Base-by-base conservation (phyloP, 495 filamentous ascomycete species). In the Daldinia bambusicola region DNA sequence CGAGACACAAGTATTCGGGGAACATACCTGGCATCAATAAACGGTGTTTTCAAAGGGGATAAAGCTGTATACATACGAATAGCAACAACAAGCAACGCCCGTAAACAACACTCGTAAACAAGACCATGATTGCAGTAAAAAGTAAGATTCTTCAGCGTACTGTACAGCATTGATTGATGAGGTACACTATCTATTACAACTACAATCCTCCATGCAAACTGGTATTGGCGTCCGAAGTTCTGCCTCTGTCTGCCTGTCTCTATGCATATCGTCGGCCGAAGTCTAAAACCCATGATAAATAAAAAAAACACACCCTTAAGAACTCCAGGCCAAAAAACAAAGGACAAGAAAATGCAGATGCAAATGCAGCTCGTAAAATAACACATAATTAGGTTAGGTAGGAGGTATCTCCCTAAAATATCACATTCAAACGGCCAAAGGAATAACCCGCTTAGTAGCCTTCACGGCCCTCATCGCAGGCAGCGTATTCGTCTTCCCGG, bases 381-480 rank as follows among this genome's bases (percentile, higher is more conserved):
- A 53, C 40, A 36, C 40, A 18, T 34, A 4, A 3, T 26, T 26
- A 26, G 1, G 26, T 26, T 26, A 26, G 1, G 1, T 26, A 26
- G 26, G 26, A 26, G 26, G 26, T 26, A 26, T 3, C 26, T 26
- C 1, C 26, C 26, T 26, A 3, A 26, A 56, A 62, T 22, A 20
- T n/a, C 52, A 31, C 36, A 41, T 59, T 71, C 34, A 77, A 4
- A 65, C 34, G 6, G 37, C 63, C 43, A 73, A 31, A 14, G 67
- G 45, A 26, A 76, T 14, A 32, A 31, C 69, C 31, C 78, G 70
- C 50, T 77, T 84, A 51, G 79, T 77, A 38, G 75, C 89, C 86
- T 98, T 99, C 67, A 87, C 85, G 2, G 93, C 92, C 75, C 90
- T 84, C 82, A 98, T 89, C 37, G 81, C 84, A 48, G 80, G 77